These are phyloP conservation scores for Penicillium janthinellum DNA, from an alignment of 2,329 filamentous ascomycete genomes.

Conservation along the genomic window DNA sequence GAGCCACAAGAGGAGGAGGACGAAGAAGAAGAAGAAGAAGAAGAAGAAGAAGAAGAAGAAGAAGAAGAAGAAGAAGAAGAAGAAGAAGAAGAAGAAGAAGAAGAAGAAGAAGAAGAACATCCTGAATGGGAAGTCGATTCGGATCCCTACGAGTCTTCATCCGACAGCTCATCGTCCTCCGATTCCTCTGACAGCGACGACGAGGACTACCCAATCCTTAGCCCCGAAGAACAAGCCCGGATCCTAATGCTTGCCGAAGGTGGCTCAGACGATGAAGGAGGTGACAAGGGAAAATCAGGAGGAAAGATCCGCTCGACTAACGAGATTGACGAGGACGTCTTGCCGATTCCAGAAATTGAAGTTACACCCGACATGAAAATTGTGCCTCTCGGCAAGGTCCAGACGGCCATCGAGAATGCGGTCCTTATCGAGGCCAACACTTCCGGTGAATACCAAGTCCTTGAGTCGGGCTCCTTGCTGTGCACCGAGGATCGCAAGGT, in stretches of 20 bases:
- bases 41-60: slow-evolving; percentile 47
- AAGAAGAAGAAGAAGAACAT: slow-evolving; percentile 46
- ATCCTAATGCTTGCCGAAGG: slow-evolving; percentile 82
- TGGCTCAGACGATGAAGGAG: slow-evolving; percentile 76
- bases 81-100: too few species aligned
- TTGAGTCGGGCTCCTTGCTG: slow-evolving; percentile 81
- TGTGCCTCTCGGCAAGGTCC: slow-evolving; percentile 71
- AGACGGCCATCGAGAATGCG: slow-evolving; percentile 76
- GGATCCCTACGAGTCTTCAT: slow-evolving; percentile 70
- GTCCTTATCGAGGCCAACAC: slow-evolving; percentile 76
- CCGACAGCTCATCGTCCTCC: slow-evolving; percentile 60
- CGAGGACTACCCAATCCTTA: slow-evolving; percentile 70
- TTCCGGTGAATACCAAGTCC: slow-evolving; percentile 78
- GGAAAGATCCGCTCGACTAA: slow-evolving; percentile 76
- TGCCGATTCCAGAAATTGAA: slow-evolving; percentile 75
- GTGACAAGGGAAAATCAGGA: slow-evolving; percentile 49
- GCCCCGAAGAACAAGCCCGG: slow-evolving; percentile 78
- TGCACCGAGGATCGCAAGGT: slow-evolving; percentile 75
- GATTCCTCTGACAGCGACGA: slow-evolving; percentile 59
- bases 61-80: slow-evolving; percentile 41
- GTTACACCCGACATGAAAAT: slow-evolving; percentile 78
- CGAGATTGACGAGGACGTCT: slow-evolving; percentile 65
- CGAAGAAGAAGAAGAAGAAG: slow-evolving; percentile 35
- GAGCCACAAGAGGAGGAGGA: slow-evolving; percentile 36
- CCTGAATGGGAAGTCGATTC: slow-evolving; percentile 87